Evolutionary conservation across 225 moss, liverwort and hornwort genomes (phyloP).

Genomic region (Lunularia cruciata): DNA sequence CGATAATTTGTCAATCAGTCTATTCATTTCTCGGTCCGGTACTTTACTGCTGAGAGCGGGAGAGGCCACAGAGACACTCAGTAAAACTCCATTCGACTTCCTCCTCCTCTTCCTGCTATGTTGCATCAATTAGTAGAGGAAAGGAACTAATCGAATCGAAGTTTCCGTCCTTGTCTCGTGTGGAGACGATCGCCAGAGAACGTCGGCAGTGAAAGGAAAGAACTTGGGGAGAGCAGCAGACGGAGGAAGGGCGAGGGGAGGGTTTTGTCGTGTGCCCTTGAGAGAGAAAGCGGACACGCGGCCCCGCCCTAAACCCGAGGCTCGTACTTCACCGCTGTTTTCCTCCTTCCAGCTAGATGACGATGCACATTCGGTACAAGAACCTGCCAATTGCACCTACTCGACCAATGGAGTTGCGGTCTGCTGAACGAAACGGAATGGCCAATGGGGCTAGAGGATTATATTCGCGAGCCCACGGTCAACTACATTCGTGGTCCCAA

Average conservation of each 20-base stretch:
- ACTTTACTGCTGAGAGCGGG: too few relatives aligned
- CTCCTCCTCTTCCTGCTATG: too few relatives aligned
- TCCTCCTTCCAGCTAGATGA: background rate
- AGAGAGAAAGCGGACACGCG: background rate
- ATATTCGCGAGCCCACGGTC: background rate
- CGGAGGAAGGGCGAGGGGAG: background rate
- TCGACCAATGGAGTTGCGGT: background rate
- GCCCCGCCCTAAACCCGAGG: slow-evolving; percentile 7
- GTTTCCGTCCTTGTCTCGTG: too few relatives aligned
- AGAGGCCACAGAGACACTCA: too few relatives aligned
- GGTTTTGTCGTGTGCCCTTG: background rate
- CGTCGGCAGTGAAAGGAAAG: too few relatives aligned
- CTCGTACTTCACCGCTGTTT: slow-evolving; percentile 1
- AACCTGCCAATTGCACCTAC: background rate
- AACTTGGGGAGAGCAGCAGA: background rate
- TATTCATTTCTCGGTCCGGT: too few relatives aligned
- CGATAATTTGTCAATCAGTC: too few relatives aligned
- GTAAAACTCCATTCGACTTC: too few relatives aligned
- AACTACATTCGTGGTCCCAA: background rate
- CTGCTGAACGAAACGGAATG: background rate
- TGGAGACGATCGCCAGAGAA: too few relatives aligned
- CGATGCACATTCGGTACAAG: background rate
- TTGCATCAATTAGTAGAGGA: too few relatives aligned
- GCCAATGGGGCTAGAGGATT: slow-evolving; percentile 5
- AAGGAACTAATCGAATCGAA: too few relatives aligned